A percentile compares a stretch with the other conserved stretches of the same genome.
Conservation (phyloP, 805 yeast species). For the Candida loeiensis region DNA sequence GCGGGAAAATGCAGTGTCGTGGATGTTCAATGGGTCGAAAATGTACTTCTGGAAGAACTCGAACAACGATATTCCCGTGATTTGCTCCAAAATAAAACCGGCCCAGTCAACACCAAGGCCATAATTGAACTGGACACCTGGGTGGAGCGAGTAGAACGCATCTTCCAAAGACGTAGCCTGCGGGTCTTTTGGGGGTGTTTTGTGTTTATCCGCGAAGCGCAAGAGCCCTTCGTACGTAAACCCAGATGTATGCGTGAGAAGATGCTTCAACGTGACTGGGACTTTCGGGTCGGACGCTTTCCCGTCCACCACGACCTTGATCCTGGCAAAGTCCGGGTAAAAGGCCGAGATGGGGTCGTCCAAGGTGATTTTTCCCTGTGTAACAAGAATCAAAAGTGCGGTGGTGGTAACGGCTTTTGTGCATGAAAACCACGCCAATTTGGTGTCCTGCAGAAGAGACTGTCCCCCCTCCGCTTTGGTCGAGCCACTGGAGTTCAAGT, state of each 20-base stretch:
- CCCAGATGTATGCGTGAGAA: constrained; percentile 29
- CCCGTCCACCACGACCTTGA: constrained; percentile 25
- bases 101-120: constrained; percentile 39
- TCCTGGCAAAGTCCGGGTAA: constrained; percentile 27
- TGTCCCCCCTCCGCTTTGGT: constrained; percentile 7
- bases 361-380: constrained; percentile 27
- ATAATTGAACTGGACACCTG: constrained; percentile 36
- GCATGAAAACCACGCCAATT: constrained; percentile 24
- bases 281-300: constrained; percentile 20
- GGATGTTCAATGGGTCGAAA: constrained; percentile 27
- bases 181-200: neutral
- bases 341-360: constrained; percentile 31
- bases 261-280: constrained; percentile 25
- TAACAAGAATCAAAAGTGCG: constrained; percentile 32
- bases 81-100: constrained; percentile 32
- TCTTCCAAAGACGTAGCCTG: neutral
- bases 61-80: constrained; percentile 30
- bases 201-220: neutral
- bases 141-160: constrained; percentile 21
- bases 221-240: constrained; percentile 15
- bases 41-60: constrained; percentile 27
- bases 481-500: constrained; percentile 16
- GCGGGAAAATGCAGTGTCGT: neutral
- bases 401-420: constrained; percentile 34
- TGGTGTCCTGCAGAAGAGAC: constrained; percentile 2